These are phyloP conservation scores for Podila minutissima DNA, from an alignment of 192 early-diverging fungal genomes.

Conservation along the genomic window DNA sequence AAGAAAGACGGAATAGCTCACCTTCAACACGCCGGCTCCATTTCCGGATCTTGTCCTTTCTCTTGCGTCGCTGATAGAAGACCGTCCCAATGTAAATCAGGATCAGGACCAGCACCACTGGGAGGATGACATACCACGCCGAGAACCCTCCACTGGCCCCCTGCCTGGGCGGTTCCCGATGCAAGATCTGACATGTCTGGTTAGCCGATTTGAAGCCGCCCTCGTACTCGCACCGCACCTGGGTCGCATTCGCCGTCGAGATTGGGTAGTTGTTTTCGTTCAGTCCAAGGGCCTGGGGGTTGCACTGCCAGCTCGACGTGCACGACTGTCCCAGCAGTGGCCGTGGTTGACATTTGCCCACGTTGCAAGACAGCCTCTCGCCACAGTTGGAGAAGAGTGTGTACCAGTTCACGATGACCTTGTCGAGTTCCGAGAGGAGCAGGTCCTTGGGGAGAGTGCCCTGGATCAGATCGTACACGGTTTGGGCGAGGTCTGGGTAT, in stretches of 20 bases:
- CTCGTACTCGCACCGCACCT: conserved; percentile 38
- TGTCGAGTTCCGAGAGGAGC: conserved; percentile 26
- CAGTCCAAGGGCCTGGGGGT: conserved; percentile 32
- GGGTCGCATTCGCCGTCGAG: conserved; percentile 22
- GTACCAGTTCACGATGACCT: conserved; percentile 28
- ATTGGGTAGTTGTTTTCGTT: conserved; percentile 39
- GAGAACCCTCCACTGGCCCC: conserved; percentile 6
- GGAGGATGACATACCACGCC: conserved; percentile 33
- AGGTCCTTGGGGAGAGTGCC: conserved; percentile 28
- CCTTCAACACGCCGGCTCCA: conserved; percentile 35
- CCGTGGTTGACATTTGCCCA: conserved; percentile 18
- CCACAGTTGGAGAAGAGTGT: conserved; percentile 41
- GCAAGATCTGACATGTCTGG: conserved; percentile 31
- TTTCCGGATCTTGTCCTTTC: conserved; percentile 22
- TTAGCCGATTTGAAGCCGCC: conserved; percentile 20
- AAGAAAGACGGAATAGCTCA: conserved; percentile 4
- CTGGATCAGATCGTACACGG: conserved; percentile 40
- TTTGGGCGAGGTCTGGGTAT: conserved; percentile 23
- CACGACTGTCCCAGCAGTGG: conserved; percentile 26
- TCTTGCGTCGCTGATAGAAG: conserved; percentile 30
- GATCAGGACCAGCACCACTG: conserved; percentile 18
- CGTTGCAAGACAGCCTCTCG: conserved; percentile 12
- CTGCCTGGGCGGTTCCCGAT: not conserved
- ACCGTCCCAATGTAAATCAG: conserved; percentile 29
- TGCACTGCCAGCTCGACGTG: conserved; percentile 42